phyloP scores from a whole-genome alignment of 805 yeast genomes.

The Zygosaccharomyces bisporus region DNA sequence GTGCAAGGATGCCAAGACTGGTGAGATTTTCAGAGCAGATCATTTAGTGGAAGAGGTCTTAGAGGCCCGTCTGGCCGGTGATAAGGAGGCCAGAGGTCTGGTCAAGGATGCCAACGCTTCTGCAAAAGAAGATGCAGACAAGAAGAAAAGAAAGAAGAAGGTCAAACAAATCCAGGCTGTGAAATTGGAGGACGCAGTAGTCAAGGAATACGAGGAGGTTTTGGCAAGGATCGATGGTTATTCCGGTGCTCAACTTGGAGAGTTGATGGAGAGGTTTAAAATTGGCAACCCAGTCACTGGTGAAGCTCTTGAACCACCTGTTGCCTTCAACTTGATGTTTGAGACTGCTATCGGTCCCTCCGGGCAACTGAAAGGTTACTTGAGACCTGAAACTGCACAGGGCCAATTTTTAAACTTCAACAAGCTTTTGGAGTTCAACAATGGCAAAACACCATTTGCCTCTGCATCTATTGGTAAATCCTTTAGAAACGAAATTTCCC shows the following conservation, averaged over 20 bases:
- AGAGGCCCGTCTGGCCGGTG: constrained; percentile 95
- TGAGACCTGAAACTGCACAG: constrained; percentile 99
- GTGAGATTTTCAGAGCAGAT: constrained; percentile 98
- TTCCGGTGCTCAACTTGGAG: constrained; percentile 90
- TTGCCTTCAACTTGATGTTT: constrained; percentile 96
- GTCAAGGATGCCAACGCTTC: constrained; percentile 49
- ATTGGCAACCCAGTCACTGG: constrained; percentile 92
- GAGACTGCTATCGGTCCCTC: constrained; percentile 99
- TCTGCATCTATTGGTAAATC: constrained; percentile 98
- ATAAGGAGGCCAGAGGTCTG: constrained; percentile 91
- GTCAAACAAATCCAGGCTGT: constrained; percentile 90
- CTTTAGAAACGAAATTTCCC: constrained; percentile 97
- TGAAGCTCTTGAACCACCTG: constrained; percentile 82
- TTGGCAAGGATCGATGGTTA: constrained; percentile 94
- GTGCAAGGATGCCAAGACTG: constrained; percentile 93
- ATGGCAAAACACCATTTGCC: constrained; percentile 98
- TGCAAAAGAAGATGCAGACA: constrained; percentile 68
- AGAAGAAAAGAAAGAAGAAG: constrained; percentile 91
- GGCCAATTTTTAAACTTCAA: constrained; percentile 96
- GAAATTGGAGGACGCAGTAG: constrained; percentile 77
- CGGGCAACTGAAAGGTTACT: constrained; percentile 89
- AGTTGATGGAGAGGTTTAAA: constrained; percentile 73
- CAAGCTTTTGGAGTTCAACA: constrained; percentile 91
- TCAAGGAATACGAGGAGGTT: constrained; percentile 75
- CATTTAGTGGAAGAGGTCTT: constrained; percentile 97